These are phyloP conservation scores for Hansenula sp. DNA, from an alignment of 1,139 yeast genomes.

Conservation along the genomic window DNA sequence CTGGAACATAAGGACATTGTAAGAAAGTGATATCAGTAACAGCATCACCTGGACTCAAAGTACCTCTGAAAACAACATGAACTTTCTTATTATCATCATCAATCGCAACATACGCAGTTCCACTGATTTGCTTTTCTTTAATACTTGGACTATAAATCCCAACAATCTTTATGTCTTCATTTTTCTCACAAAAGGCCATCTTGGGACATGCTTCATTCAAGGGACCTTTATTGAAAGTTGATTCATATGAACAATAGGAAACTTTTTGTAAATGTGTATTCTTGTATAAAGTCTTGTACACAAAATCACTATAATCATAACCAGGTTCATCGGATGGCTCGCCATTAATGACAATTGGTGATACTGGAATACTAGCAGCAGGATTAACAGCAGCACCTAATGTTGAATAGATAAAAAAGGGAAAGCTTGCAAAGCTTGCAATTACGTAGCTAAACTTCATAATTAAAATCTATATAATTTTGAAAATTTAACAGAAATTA, in stretches of 20 bases:
- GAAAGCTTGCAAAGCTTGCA: no score
- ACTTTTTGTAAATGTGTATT: slow-evolving; percentile 16
- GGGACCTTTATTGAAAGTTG: slow-evolving; percentile 10
- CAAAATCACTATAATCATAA: slow-evolving; percentile 4
- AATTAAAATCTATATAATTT: no score
- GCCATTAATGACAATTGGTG: background rate
- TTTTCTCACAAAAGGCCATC: slow-evolving; percentile 13
- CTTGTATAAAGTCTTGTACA: slow-evolving; percentile 12
- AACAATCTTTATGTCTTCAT: slow-evolving; percentile 4
- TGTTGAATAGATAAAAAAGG: no score
- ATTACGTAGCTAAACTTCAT: no score
- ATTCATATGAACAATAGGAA: slow-evolving; percentile 16
- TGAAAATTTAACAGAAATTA: no score
- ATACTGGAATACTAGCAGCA: background rate
- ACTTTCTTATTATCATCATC: slow-evolving; percentile 36
- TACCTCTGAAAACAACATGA: slow-evolving; percentile 51
- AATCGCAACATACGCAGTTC: slow-evolving; percentile 33
- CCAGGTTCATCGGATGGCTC: background rate
- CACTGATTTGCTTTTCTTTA: slow-evolving; percentile 37
- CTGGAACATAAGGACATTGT: slow-evolving; percentile 15
- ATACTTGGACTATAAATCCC: slow-evolving; percentile 10
- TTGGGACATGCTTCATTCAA: slow-evolving; percentile 14
- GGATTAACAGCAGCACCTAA: no score
- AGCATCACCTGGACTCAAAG: slow-evolving; percentile 56
- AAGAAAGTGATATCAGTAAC: slow-evolving; percentile 40